Evolutionary conservation across 768 basidiomycete genomes (phyloP).

Genomic region (Xerocomellus intermedius): DNA sequence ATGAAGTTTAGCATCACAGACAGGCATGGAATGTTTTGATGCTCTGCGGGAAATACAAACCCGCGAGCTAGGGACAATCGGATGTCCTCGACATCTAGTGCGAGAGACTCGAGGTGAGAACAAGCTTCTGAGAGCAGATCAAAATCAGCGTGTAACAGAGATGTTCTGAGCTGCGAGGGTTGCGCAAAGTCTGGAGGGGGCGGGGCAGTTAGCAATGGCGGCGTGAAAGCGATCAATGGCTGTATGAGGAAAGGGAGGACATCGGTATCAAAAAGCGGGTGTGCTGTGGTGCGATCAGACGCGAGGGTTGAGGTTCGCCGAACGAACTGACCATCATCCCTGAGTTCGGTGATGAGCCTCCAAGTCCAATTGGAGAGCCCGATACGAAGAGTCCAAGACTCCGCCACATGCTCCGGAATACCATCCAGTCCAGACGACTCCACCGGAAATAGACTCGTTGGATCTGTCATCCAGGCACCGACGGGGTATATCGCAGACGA

Average conservation of each 20-base stretch:
- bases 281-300: conserved; percentile 36
- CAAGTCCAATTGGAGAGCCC: conserved; percentile 75
- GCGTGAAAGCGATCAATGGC: conserved; percentile 58
- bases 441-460: conserved; percentile 22
- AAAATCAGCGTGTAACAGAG: conserved; percentile 62
- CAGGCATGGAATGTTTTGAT: conserved; percentile 57
- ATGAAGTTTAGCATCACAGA: conserved; percentile 69
- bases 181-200: conserved; percentile 39
- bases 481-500: conserved; percentile 72
- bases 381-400: conserved; percentile 65
- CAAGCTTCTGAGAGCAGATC: conserved; percentile 73
- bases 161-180: conserved; percentile 41
- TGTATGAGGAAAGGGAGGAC: conserved; percentile 62
- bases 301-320: not conserved
- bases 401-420: conserved; percentile 34
- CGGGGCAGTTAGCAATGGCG: conserved; percentile 43
- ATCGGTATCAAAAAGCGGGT: conserved; percentile 59
- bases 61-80: conserved; percentile 70
- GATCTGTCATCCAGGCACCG: conserved; percentile 54
- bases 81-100: conserved; percentile 76
- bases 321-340: conserved; percentile 59
- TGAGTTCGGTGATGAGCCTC: conserved; percentile 70
- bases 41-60: conserved; percentile 55
- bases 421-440: conserved; percentile 16
- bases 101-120: conserved; percentile 72